Conservation (phyloP, 192 early-diverging fungal species). For the Geranomyces michiganensis region DNA sequence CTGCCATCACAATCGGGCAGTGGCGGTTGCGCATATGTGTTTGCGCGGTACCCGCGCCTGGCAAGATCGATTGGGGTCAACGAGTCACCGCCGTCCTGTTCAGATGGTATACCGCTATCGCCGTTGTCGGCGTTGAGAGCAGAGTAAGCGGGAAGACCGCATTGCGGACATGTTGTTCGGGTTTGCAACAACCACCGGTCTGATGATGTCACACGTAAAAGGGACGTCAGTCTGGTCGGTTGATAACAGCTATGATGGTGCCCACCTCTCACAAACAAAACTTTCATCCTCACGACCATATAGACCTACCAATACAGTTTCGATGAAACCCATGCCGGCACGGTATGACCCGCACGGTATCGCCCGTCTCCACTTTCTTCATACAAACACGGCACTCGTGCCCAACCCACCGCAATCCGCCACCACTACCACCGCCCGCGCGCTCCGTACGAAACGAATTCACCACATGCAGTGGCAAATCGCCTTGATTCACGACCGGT, state of each 20-base stretch:
- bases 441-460: conserved; percentile 37
- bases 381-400: conserved; percentile 34
- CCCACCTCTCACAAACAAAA: background rate
- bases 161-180: conserved; percentile 42
- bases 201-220: no score
- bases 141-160: conserved; percentile 39
- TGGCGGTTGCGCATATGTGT: background rate
- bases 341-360: conserved; percentile 41
- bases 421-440: conserved; percentile 1
- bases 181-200: conserved; percentile 48
- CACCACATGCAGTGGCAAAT: conserved; percentile 48
- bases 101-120: background rate
- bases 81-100: background rate
- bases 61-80: background rate
- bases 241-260: no score
- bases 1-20: no score
- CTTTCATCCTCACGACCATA: background rate
- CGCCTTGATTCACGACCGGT: conserved; percentile 32
- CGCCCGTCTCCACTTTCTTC: conserved; percentile 17
- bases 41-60: background rate
- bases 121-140: conserved; percentile 4
- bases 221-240: background rate
- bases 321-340: conserved; percentile 49
- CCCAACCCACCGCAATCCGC: conserved; percentile 15
- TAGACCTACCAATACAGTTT: conserved; percentile 35